A percentile compares a stretch with the other conserved stretches of the same genome.
These are phyloP conservation scores for Pittosporum tobira DNA, from an alignment of 129 eudicot genomes.

Conservation along the genomic window DNA sequence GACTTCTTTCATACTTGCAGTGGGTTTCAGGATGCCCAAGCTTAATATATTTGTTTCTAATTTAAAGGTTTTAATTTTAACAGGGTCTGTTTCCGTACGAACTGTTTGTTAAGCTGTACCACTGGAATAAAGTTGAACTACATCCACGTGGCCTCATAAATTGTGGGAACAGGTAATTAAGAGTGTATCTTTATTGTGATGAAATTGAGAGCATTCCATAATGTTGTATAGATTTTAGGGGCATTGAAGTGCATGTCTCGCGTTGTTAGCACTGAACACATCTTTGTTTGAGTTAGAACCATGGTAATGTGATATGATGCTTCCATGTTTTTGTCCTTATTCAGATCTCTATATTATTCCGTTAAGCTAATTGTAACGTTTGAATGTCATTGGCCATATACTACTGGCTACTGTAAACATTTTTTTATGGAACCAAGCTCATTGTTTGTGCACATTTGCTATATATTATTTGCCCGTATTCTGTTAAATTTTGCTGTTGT, in stretches of 20 bases:
- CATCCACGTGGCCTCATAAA: constrained; percentile 73
- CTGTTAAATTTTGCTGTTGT: background rate
- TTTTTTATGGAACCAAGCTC: background rate
- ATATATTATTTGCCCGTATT: background rate
- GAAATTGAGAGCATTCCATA: background rate
- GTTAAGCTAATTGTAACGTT: background rate
- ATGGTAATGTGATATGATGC: no score
- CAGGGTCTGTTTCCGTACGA: constrained; percentile 74
- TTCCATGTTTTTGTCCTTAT: no score
- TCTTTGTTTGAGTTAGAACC: no score
- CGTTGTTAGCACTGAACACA: background rate
- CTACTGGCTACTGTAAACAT: background rate
- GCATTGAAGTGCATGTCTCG: background rate
- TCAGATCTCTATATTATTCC: no score
- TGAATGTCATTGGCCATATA: background rate
- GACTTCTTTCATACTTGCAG: background rate
- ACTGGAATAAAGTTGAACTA: constrained; percentile 50
- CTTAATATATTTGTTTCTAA: background rate
- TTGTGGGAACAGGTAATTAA: constrained; percentile 83
- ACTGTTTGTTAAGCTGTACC: constrained; percentile 63
- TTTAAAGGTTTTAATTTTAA: constrained; percentile 1
- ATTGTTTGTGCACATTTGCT: background rate
- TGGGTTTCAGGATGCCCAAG: background rate
- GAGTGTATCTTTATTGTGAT: background rate
- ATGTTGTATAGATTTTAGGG: no score